phyloP scores from a whole-genome alignment of 2,329 filamentous ascomycete species.

The Aspergillus felis region DNA sequence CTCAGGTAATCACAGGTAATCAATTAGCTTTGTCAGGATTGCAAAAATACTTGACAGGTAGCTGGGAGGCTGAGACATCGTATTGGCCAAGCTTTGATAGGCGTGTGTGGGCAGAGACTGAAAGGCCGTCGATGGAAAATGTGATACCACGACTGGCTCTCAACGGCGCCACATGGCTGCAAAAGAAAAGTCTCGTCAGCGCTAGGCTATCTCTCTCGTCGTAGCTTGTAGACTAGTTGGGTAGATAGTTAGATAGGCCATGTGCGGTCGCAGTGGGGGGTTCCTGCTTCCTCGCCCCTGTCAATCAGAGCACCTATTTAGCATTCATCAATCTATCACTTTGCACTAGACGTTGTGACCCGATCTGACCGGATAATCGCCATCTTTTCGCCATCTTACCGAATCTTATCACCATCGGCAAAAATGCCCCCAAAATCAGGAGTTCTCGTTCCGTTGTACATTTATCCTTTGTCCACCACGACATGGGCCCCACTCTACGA shows the following conservation, averaged over 20 bases:
- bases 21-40: background rate
- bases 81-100: background rate
- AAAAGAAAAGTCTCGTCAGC: background rate
- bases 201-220: background rate
- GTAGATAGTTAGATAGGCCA: too few species aligned
- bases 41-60: background rate
- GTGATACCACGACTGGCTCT: background rate
- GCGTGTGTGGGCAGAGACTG: too few species aligned
- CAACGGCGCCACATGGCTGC: background rate
- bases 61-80: background rate
- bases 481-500: constrained; percentile 16
- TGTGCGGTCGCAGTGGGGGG: too few species aligned
- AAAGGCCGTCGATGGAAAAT: background rate
- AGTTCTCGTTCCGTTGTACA: constrained; percentile 15
- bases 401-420: background rate
- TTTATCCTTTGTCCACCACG: constrained; percentile 12
- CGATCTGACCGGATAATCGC: too few species aligned
- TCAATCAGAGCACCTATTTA: background rate
- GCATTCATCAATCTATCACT: background rate
- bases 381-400: background rate
- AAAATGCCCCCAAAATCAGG: background rate
- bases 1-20: too few species aligned
- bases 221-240: background rate
- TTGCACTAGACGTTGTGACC: too few species aligned
- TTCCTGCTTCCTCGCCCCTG: background rate